These are phyloP conservation scores for Paraphoma sp. DNA, from an alignment of 2,329 filamentous ascomycete species.

Conservation along the genomic window DNA sequence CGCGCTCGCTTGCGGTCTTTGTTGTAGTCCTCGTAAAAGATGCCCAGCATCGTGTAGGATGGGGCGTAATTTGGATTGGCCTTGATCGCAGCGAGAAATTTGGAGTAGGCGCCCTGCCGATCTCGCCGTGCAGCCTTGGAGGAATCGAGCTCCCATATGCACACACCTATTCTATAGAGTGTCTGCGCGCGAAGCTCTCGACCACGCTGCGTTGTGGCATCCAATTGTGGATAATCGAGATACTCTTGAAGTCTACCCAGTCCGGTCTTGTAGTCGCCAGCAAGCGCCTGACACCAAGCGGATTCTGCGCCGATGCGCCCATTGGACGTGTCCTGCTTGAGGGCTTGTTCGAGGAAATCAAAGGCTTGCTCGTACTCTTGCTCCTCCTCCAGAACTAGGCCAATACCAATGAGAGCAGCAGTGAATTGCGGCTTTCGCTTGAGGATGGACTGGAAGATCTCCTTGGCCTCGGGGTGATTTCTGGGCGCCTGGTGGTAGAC, in stretches of 20 bases:
- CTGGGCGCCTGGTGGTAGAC: conserved; percentile 90
- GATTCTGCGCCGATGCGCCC: conserved; percentile 82
- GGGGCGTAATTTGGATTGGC: conserved; percentile 88
- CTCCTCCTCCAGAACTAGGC: conserved; percentile 90
- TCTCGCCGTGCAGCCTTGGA: conserved; percentile 78
- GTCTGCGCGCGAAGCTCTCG: conserved; percentile 82
- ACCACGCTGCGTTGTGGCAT: conserved; percentile 65
- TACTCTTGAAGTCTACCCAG: conserved; percentile 74
- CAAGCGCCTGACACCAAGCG: conserved; percentile 89
- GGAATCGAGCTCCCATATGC: conserved; percentile 82
- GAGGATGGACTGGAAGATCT: conserved; percentile 84
- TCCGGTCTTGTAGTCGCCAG: conserved; percentile 74
- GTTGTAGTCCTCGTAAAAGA: conserved; percentile 90
- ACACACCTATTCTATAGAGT: conserved; percentile 85
- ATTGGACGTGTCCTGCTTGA: conserved; percentile 75
- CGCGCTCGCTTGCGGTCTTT: conserved; percentile 85
- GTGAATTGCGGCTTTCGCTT: conserved; percentile 78
- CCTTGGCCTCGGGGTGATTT: conserved; percentile 86
- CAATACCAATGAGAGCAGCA: conserved; percentile 84
- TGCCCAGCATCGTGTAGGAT: conserved; percentile 86
- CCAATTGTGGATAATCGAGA: conserved; percentile 64
- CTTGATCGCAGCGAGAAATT: conserved; percentile 83
- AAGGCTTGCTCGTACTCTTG: conserved; percentile 85
- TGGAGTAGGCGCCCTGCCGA: conserved; percentile 80
- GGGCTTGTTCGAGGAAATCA: conserved; percentile 77